These are phyloP conservation scores for Nicotiana tomentosiformis DNA, from an alignment of 257 asterid species.

Conservation along the genomic window DNA sequence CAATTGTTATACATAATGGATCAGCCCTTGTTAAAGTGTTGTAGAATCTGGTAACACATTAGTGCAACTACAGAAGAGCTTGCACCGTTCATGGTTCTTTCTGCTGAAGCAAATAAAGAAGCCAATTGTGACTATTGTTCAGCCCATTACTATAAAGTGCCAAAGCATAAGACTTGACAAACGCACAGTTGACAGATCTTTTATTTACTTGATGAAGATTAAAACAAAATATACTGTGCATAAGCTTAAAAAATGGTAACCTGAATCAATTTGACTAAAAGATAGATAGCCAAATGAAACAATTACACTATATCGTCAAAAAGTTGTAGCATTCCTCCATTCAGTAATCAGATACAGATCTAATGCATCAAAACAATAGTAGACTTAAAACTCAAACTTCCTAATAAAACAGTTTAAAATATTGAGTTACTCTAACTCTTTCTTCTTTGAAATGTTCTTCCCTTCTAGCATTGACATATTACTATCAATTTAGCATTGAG, in stretches of 20 bases:
- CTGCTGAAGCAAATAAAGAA: slow-evolving; percentile 4
- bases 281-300: neutral
- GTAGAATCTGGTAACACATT: neutral
- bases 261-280: neutral
- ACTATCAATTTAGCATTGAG: neutral
- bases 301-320: neutral
- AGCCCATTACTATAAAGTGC: neutral
- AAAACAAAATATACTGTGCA: neutral
- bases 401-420: neutral
- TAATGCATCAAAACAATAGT: neutral
- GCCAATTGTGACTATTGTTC: neutral
- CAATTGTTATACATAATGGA: neutral
- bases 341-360: neutral
- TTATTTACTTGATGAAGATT: neutral
- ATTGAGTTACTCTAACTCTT: neutral
- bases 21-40: slow-evolving; percentile 5
- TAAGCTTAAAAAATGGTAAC: neutral
- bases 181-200: slow-evolving; percentile 2
- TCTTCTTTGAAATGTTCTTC: neutral
- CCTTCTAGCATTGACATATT: neutral
- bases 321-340: neutral
- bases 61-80: neutral
- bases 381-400: neutral
- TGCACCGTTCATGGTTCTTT: neutral
- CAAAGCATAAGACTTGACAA: neutral